These are phyloP conservation scores for Trypethelium eluteriae DNA, from an alignment of 495 filamentous ascomycete species.

Conservation along the genomic window DNA sequence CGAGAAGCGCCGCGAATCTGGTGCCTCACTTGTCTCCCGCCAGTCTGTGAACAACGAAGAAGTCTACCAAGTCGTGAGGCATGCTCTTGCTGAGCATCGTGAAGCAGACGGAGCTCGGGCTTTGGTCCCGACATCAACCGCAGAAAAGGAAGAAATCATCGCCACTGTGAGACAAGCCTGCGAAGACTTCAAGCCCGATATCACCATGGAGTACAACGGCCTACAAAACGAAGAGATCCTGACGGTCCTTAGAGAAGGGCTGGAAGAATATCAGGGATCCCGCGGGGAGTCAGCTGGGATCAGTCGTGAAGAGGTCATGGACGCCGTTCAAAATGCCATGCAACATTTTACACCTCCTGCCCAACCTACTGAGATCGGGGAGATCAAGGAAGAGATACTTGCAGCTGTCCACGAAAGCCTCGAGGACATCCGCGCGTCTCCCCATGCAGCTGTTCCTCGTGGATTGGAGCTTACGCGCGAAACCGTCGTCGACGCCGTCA, in stretches of 20 bases:
- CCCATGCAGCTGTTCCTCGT: constrained; percentile 35
- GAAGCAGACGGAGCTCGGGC: constrained; percentile 14
- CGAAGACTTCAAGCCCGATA: constrained; percentile 87
- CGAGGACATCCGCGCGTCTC: constrained; percentile 62
- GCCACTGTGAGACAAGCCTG: constrained; percentile 79
- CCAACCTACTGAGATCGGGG: constrained; percentile 54
- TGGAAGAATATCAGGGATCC: constrained; percentile 63
- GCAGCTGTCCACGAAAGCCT: constrained; percentile 69
- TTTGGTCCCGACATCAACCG: background rate
- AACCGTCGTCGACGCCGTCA: constrained; percentile 50
- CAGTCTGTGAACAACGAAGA: constrained; percentile 62
- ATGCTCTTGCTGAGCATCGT: constrained; percentile 60
- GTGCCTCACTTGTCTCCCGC: constrained; percentile 43
- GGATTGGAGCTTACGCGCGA: constrained; percentile 42
- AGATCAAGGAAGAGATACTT: constrained; percentile 71
- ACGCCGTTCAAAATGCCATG: constrained; percentile 72
- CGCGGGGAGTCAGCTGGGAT: constrained; percentile 47
- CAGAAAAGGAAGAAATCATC: constrained; percentile 65
- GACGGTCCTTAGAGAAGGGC: constrained; percentile 71
- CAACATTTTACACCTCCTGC: constrained; percentile 64
- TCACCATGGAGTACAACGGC: constrained; percentile 80
- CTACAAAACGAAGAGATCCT: constrained; percentile 83
- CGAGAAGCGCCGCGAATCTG: constrained; percentile 64
- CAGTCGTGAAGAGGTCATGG: constrained; percentile 67
- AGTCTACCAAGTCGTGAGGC: constrained; percentile 71